These are phyloP conservation scores for Penicillium brevicompactum DNA, from an alignment of 2,329 filamentous ascomycete species.

Conservation along the genomic window DNA sequence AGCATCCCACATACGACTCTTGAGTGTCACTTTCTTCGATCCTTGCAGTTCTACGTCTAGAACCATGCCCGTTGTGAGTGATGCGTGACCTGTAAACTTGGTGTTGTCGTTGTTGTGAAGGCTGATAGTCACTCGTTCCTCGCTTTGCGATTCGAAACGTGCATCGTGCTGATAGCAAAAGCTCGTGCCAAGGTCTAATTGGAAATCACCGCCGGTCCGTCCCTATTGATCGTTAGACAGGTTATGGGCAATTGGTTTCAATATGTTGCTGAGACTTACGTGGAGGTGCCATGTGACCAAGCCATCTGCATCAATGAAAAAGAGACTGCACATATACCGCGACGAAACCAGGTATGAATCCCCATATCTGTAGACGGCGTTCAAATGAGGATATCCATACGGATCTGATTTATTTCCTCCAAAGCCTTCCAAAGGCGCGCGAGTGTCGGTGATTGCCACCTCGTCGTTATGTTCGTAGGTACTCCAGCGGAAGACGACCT, in stretches of 20 bases:
- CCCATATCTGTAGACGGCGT: conserved; percentile 14
- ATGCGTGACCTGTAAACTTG: conserved; percentile 2
- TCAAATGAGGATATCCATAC: conserved; percentile 22
- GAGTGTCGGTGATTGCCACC: neutral
- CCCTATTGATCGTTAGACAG: conserved; percentile 10
- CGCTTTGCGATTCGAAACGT: conserved; percentile 28
- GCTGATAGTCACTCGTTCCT: conserved; percentile 25
- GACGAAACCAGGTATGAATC: conserved; percentile 22
- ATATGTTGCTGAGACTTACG: conserved; percentile 6
- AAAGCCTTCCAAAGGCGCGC: neutral
- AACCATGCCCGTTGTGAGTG: conserved; percentile 24
- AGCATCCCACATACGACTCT: conserved; percentile 22
- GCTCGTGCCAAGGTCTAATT: conserved; percentile 7
- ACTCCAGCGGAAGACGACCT: conserved; percentile 29
- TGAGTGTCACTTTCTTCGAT: conserved; percentile 16
- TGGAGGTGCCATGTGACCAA: conserved; percentile 24
- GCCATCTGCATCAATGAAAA: conserved; percentile 23
- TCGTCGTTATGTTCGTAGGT: conserved; percentile 20
- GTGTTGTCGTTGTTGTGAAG: conserved; percentile 29
- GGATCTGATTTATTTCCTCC: conserved; percentile 9
- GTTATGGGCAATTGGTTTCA: neutral
- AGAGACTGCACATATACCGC: conserved; percentile 19
- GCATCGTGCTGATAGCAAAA: conserved; percentile 33
- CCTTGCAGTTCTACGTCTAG: conserved; percentile 22
- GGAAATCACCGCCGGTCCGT: conserved; percentile 22